Conservation (phyloP, 2,329 filamentous ascomycete species). For the Xylariaceae sp. region DNA sequence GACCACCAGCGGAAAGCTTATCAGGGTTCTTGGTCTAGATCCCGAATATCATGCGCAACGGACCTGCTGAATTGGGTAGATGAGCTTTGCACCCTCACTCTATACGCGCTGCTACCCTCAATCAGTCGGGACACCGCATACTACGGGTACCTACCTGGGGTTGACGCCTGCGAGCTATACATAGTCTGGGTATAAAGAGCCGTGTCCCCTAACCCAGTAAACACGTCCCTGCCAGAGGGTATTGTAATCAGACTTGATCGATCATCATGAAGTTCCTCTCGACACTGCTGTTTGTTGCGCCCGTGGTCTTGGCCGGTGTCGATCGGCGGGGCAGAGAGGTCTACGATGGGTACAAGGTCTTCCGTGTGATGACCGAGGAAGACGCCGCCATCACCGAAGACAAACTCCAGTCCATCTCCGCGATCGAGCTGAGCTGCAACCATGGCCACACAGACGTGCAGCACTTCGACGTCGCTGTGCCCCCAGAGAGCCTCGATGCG, state of each 20-base stretch:
- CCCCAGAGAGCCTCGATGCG: slow-evolving; percentile 26
- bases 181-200: too few relatives aligned
- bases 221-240: too few relatives aligned
- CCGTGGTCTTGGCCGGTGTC: slow-evolving; percentile 7
- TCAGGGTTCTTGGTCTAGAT: slow-evolving; percentile 9
- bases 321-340: slow-evolving; percentile 18
- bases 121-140: background rate
- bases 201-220: too few relatives aligned
- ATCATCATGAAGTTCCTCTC: slow-evolving; percentile 14
- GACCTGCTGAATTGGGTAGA: slow-evolving; percentile 15
- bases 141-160: too few relatives aligned
- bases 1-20: slow-evolving; percentile 13
- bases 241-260: too few relatives aligned
- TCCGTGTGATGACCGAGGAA: slow-evolving; percentile 24
- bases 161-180: too few relatives aligned
- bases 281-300: slow-evolving; percentile 8
- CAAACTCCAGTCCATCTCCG: slow-evolving; percentile 23
- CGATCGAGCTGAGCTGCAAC: slow-evolving; percentile 24
- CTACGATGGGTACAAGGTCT: slow-evolving; percentile 34
- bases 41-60: slow-evolving; percentile 1
- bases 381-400: slow-evolving; percentile 21
- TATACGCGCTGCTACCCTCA: too few relatives aligned
- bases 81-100: too few relatives aligned
- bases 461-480: slow-evolving; percentile 31
- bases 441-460: slow-evolving; percentile 18